Base-by-base conservation (phyloP, 495 filamentous ascomycete species). In the Neurospora terricola region DNA sequence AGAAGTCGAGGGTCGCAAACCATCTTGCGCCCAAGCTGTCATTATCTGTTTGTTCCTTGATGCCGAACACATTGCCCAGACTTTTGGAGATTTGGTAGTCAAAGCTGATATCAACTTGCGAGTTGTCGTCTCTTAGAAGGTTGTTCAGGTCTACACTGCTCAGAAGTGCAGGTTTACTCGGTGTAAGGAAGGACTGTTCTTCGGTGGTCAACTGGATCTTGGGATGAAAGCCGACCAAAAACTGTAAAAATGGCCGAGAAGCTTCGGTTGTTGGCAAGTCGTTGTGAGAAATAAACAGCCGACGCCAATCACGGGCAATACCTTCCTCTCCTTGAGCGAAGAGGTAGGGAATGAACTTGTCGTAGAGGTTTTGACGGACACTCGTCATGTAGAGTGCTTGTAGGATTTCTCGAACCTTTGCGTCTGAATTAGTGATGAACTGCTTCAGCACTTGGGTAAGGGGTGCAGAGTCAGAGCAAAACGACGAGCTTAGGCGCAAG, bases 21-120 rank as follows among this genome's bases (percentile, higher is more conserved):
- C 91, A 82, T 71, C 89, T 83, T 30, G 92, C 90, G 23, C 88
- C 91, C 48, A 92, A 84, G 4, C 84, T 79, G 78, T 94, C 91
- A 72, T 84, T 87, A 71, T 88, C 82, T 9, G 80, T 75, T 39
- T 87, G 88, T 42, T 83, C 83, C 42, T 75, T 78, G 43, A 88
- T 82, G 11, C 84, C 83, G 68, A 86, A 83, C 2, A 81, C 82
- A 27, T 82, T 76, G 30, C 84, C 84, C 3, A 85, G 77, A 6
- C 84, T 80, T 23, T 77, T 78, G 73, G 85, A 86, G 73, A 86
- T 69, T 8, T 83, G 78, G 71, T 85, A 81, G 14, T 66, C 80
- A 77, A 39, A 83, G 79, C 16, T 48, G 27, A 66, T 43, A n/a
- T 36, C 48, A 39, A 34, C 45, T 18, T 74, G 42, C 37, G 16